Evolutionary conservation across 225 moss, liverwort and hornwort species (phyloP).

Genomic region (Asterella californica): DNA sequence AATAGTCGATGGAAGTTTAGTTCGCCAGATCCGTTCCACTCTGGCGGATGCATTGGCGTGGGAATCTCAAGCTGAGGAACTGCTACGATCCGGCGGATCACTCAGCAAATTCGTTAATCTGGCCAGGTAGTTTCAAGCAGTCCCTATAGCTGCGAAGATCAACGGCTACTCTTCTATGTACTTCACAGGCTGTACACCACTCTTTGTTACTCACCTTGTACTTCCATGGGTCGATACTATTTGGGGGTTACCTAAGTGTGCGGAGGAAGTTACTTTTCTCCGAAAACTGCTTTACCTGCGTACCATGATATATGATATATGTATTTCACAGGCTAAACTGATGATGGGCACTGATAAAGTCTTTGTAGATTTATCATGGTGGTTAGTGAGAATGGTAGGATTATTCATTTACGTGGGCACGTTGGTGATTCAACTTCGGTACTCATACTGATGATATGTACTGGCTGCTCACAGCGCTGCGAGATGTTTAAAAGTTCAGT

Average conservation of each 20-base stretch:
- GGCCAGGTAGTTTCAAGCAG: constrained; percentile 47
- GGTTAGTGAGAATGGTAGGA: too few species aligned
- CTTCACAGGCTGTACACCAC: too few species aligned
- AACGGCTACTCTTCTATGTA: too few species aligned
- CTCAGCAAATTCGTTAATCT: constrained; percentile 51
- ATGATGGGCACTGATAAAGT: neutral
- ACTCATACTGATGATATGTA: neutral
- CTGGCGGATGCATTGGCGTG: constrained; percentile 55
- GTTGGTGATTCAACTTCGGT: too few species aligned
- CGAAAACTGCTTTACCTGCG: neutral
- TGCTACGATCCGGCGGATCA: constrained; percentile 52
- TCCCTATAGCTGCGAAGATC: neutral
- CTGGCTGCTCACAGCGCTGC: constrained; percentile 52
- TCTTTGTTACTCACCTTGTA: too few species aligned
- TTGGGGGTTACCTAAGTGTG: too few species aligned
- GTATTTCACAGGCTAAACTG: neutral
- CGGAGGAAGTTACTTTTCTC: too few species aligned
- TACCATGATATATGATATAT: neutral
- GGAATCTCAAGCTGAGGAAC: constrained; percentile 57
- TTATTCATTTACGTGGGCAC: too few species aligned
- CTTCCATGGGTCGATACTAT: too few species aligned
- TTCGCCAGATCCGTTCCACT: constrained; percentile 52
- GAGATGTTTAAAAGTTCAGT: constrained; percentile 47
- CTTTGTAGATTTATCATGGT: neutral
- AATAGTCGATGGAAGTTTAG: constrained; percentile 52